These are phyloP conservation scores for Citropsis articulata DNA, from an alignment of 345 rosid genomes.

Conservation along the genomic window DNA sequence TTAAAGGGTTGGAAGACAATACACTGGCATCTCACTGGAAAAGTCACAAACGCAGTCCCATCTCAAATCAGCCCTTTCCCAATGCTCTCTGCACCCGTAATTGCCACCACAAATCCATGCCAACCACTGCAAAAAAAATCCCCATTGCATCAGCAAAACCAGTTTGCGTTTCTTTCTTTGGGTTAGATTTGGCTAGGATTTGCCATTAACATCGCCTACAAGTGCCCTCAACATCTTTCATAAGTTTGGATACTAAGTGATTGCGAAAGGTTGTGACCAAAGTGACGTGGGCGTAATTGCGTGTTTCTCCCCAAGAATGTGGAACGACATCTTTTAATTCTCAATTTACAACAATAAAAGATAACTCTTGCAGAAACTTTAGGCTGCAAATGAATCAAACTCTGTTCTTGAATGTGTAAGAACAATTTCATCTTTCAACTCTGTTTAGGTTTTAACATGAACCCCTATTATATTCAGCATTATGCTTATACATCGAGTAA, in stretches of 20 bases:
- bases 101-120: constrained; percentile 91
- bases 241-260: constrained; percentile 73
- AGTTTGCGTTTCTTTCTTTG: too few relatives aligned
- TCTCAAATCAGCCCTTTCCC: constrained; percentile 91
- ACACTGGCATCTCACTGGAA: constrained; percentile 77
- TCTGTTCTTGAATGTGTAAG: too few relatives aligned
- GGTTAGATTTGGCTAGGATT: too few relatives aligned
- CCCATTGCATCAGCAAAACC: too few relatives aligned
- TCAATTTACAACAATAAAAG: too few relatives aligned
- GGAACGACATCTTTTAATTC: constrained; percentile 58
- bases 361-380: too few relatives aligned
- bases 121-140: constrained; percentile 48
- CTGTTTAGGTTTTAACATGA: too few relatives aligned
- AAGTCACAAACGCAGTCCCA: constrained; percentile 81
- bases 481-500: too few relatives aligned
- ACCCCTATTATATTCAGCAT: too few relatives aligned
- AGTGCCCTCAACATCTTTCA: constrained; percentile 95
- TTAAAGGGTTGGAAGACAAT: constrained; percentile 85
- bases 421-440: too few relatives aligned
- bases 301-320: constrained; percentile 81
- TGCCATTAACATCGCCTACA: constrained; percentile 46
- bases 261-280: constrained; percentile 80
- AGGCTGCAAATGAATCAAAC: too few relatives aligned
- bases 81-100: constrained; percentile 71
- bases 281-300: constrained; percentile 86